phyloP scores from a whole-genome alignment of 2,329 filamentous ascomycete species.

The Fusarium neocosmosporiellum region DNA sequence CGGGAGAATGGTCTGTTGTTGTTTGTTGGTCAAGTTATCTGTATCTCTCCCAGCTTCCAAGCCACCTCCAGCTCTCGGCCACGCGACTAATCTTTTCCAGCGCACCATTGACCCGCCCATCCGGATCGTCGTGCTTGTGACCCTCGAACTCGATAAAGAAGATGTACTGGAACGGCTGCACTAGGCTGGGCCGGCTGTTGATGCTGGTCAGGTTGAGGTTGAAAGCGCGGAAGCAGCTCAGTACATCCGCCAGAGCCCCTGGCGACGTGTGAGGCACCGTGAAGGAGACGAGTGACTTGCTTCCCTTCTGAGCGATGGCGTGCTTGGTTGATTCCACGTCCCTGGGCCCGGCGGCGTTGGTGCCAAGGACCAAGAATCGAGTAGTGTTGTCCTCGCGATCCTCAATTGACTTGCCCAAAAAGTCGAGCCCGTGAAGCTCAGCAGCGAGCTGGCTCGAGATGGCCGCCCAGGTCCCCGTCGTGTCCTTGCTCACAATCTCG shows the following conservation, averaged over 20 bases:
- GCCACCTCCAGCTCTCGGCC: conserved; percentile 73
- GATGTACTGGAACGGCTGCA: conserved; percentile 86
- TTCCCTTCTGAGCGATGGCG: conserved; percentile 44
- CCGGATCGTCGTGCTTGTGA: conserved; percentile 60
- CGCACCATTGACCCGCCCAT: conserved; percentile 69
- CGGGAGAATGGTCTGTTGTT: conserved; percentile 16
- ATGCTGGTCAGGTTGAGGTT: conserved; percentile 90
- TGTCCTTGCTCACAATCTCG: conserved; percentile 74
- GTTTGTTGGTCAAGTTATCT: conserved; percentile 35
- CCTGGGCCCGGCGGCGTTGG: conserved; percentile 41
- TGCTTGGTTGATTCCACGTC: conserved; percentile 44
- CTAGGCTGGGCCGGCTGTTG: conserved; percentile 83
- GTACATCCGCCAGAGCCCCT: conserved; percentile 83
- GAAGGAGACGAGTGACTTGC: conserved; percentile 85
- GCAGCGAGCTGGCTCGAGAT: conserved; percentile 83
- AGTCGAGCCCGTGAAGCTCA: conserved; percentile 71
- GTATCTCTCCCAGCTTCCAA: conserved; percentile 72
- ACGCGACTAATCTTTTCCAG: conserved; percentile 67
- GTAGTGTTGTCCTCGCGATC: conserved; percentile 83
- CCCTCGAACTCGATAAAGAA: conserved; percentile 94
- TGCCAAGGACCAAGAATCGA: conserved; percentile 76
- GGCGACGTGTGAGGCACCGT: conserved; percentile 81
- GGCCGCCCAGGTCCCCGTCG: conserved; percentile 74
- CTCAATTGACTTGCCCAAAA: conserved; percentile 78
- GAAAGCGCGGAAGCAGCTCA: conserved; percentile 80